Evolutionary conservation across 2,329 filamentous ascomycete species (phyloP).

Genomic region (Lachnellula arida): DNA sequence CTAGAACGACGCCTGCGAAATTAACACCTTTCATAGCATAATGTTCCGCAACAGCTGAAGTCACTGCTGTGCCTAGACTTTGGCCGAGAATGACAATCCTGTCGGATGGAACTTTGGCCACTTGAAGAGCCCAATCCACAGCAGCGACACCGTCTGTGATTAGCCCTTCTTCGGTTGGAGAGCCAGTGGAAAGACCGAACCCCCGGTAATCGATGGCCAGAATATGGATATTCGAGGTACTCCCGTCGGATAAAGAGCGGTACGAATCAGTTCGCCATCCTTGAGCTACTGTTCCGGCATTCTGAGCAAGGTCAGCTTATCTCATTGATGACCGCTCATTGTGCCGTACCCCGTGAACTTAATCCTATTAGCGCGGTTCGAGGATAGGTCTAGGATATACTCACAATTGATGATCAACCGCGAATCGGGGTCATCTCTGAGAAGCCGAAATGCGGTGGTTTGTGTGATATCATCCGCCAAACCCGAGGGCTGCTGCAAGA

Average conservation of each 20-base stretch:
- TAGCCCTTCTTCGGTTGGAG: conserved; percentile 73
- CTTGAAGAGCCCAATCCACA: conserved; percentile 65
- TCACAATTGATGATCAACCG: conserved; percentile 61
- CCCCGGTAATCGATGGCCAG: conserved; percentile 90
- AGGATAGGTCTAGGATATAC: conserved; percentile 22
- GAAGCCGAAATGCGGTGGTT: conserved; percentile 54
- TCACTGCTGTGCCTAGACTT: conserved; percentile 82
- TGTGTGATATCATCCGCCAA: conserved; percentile 46
- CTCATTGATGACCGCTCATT: not conserved
- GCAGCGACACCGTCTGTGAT: conserved; percentile 73
- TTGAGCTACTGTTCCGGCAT: conserved; percentile 82
- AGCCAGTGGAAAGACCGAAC: conserved; percentile 76
- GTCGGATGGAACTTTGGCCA: conserved; percentile 59
- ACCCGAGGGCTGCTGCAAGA: conserved; percentile 46
- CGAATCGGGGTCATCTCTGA: conserved; percentile 59
- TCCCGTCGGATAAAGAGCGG: conserved; percentile 68
- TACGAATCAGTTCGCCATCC: conserved; percentile 72
- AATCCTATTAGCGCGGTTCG: conserved; percentile 10
- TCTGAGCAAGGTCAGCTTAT: conserved; percentile 43
- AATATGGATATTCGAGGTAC: conserved; percentile 67
- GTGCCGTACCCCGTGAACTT: conserved; percentile 58
- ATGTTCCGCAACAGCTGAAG: conserved; percentile 66
- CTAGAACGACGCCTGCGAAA: conserved; percentile 75
- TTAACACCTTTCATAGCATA: conserved; percentile 56
- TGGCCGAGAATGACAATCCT: conserved; percentile 81